Percentiles rank a stretch among this genome's conserved stretches.
These are phyloP conservation scores for Penicillium paradoxum DNA, from an alignment of 495 filamentous ascomycete genomes.

Conservation along the genomic window DNA sequence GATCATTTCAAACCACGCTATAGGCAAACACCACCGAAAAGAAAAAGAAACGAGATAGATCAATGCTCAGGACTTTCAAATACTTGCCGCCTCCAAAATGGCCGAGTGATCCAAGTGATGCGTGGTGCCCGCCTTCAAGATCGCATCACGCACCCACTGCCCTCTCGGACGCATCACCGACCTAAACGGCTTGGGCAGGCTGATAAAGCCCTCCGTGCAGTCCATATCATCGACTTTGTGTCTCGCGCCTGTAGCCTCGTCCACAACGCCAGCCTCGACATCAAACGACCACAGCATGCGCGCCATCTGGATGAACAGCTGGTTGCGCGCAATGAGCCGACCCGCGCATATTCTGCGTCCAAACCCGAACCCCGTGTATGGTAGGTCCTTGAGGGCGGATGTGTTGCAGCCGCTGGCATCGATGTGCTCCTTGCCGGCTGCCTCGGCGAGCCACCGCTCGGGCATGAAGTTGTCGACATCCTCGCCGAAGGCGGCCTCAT, in stretches of 20 bases:
- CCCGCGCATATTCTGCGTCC: background rate
- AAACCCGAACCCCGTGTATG: background rate
- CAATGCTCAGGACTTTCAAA: background rate
- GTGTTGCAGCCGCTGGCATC: background rate
- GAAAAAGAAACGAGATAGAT: too few species aligned
- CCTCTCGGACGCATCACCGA: background rate
- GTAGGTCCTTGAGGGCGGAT: background rate
- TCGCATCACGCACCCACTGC: background rate
- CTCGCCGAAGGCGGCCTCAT: constrained; percentile 6
- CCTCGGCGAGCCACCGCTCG: constrained; percentile 14
- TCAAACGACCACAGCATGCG: background rate
- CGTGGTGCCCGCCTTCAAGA: background rate
- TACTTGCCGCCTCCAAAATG: background rate
- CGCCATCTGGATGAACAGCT: background rate
- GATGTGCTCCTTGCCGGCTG: background rate
- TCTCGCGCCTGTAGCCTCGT: background rate
- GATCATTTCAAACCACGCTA: too few species aligned
- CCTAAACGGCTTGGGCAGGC: background rate
- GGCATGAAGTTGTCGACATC: constrained; percentile 22
- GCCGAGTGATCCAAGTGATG: background rate
- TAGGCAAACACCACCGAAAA: too few species aligned
- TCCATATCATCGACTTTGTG: background rate
- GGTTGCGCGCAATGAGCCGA: background rate
- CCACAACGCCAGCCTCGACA: background rate
- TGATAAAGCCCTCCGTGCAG: background rate